Base-by-base conservation (phyloP, 192 early-diverging fungal genomes). In the Podochytrium sp. region DNA sequence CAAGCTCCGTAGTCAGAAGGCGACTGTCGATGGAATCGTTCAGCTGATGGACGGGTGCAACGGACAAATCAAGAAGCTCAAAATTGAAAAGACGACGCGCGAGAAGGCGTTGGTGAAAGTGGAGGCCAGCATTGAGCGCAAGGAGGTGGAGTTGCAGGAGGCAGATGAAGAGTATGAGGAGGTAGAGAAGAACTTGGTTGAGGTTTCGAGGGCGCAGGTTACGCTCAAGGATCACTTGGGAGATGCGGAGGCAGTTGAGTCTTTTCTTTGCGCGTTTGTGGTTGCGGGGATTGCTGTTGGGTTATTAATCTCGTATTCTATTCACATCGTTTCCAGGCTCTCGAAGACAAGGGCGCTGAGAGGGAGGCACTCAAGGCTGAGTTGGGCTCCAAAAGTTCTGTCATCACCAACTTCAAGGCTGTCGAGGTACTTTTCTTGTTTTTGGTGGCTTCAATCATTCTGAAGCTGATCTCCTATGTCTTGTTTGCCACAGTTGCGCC, bases 1-100 rank as follows among this genome's bases (percentile, higher is more conserved):
- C 56, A 86, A 90, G 76, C 79, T 99, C 35, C 87, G 96, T 51
- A 78, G 87, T 2, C 96, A 99, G 79, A 94, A 93, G 58, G 85
- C 90, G 47, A 92, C 89, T 30, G 92, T 95, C 10, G 93, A 96
- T 59, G 88, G 89, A 18, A 74, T 98, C 47, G 79, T 82, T 30
- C 91, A 95, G 49, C 89, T 92, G 59, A 92, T 98, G 60, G 90
- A 87, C 52, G 78, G 78, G 0, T 69, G 87, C 2, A 85, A 90
- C 57, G 86, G 92, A 27, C 85, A 87, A 61, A 82, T 92, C 7
- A 92, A 92, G 1, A 93, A 93, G 55, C 81, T 88, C 67, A 85
- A 85, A 41, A 91, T 92, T 4, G 85, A 90, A 29, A 91, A 94
- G 57, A 78, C 88, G 35, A 90, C 93, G 43, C 81, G 91, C 1